Evolutionary conservation across 1,284 basidiomycete species (phyloP).

Genomic region (Trametes pubescens): DNA sequence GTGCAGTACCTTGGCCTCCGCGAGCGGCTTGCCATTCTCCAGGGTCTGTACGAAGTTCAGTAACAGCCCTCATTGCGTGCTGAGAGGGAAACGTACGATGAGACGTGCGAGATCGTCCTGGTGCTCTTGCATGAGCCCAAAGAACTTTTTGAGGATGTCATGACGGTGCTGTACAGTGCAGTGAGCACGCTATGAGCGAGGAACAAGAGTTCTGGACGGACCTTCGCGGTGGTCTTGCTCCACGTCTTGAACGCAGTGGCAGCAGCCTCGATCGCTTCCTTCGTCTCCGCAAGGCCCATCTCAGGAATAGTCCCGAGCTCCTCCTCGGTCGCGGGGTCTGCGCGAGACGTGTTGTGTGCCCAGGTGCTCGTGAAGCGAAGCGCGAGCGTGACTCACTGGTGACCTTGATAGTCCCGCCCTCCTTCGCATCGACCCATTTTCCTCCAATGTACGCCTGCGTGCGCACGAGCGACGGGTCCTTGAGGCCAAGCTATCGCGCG

Average conservation of each 20-base stretch:
- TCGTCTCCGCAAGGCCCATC: constrained; percentile 85
- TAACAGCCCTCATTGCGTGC: not conserved
- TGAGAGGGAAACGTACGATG: constrained; percentile 62
- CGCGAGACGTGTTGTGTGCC: not conserved
- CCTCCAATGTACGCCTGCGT: constrained; percentile 83
- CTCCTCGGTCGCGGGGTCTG: constrained; percentile 87
- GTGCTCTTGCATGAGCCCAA: constrained; percentile 77
- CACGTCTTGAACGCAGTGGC: constrained; percentile 80
- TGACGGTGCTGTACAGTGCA: constrained; percentile 65
- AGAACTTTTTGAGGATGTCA: constrained; percentile 81
- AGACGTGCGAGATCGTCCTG: constrained; percentile 84
- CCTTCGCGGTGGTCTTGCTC: constrained; percentile 84
- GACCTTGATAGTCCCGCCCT: constrained; percentile 76
- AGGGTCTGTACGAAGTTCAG: constrained; percentile 66
- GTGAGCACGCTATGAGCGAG: not conserved
- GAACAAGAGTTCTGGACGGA: constrained; percentile 40
- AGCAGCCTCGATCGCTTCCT: constrained; percentile 82
- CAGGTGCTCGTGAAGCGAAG: not conserved
- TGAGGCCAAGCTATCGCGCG: constrained; percentile 67
- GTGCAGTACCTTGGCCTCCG: constrained; percentile 73
- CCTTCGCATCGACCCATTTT: constrained; percentile 82
- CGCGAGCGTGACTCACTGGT: constrained; percentile 62
- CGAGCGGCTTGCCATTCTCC: constrained; percentile 92
- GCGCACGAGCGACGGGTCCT: constrained; percentile 79
- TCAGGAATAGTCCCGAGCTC: constrained; percentile 86